Evolutionary conservation across 805 yeast genomes (phyloP).

Genomic region (Maudiozyma saulgeensis): DNA sequence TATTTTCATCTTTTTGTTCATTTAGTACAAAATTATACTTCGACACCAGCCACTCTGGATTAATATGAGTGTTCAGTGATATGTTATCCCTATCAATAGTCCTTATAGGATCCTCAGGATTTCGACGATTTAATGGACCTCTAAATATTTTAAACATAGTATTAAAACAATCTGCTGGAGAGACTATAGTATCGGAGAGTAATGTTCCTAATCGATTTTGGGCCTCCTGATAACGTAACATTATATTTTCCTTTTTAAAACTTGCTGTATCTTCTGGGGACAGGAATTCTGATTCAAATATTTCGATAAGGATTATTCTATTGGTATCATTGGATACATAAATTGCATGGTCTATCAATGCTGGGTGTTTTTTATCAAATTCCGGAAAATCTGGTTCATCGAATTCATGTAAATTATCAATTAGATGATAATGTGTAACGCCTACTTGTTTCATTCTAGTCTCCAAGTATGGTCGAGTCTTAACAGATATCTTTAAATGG

Average conservation of each 20-base stretch:
- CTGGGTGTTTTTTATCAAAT: constrained; percentile 24
- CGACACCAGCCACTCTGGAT: constrained; percentile 41
- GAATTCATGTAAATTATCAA: constrained; percentile 24
- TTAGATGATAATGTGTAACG: constrained; percentile 27
- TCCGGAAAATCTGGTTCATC: constrained; percentile 25
- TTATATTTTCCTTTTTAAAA: constrained; percentile 42
- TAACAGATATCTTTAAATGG: constrained; percentile 31
- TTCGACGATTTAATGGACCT: constrained; percentile 48
- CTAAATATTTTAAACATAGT: constrained; percentile 54
- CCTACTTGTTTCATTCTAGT: constrained; percentile 23
- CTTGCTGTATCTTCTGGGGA: constrained; percentile 35
- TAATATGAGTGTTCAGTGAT: constrained; percentile 46
- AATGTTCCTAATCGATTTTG: constrained; percentile 20
- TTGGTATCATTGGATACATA: constrained; percentile 39
- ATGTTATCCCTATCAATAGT: constrained; percentile 47
- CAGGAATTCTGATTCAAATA: constrained; percentile 43
- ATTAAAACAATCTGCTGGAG: constrained; percentile 47
- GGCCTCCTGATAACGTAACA: constrained; percentile 38
- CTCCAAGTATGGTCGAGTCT: constrained; percentile 22
- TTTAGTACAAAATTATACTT: constrained; percentile 37
- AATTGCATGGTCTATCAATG: constrained; percentile 37
- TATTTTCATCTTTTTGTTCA: constrained; percentile 21
- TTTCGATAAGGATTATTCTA: constrained; percentile 42
- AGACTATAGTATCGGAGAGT: constrained; percentile 33
- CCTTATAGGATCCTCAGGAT: constrained; percentile 37